A percentile compares a stretch with the other conserved stretches of the same genome.
phyloP scores from a whole-genome alignment of 495 filamentous ascomycete genomes.

The Xylaria venustula region DNA sequence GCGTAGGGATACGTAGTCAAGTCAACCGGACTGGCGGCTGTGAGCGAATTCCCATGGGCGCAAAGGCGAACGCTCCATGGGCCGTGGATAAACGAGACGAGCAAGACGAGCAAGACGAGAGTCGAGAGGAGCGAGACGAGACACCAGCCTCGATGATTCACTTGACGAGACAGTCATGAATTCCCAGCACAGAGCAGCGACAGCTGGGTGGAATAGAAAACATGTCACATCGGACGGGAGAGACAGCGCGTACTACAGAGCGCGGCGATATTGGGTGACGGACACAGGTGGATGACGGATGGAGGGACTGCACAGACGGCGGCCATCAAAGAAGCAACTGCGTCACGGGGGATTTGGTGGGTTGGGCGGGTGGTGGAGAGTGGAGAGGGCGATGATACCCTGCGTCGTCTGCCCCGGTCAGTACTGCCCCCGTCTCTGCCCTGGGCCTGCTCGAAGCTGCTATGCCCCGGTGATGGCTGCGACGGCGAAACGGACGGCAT shows the following conservation, averaged over 20 bases:
- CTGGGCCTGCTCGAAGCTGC: not conserved
- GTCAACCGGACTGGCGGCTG: slow-evolving; percentile 1
- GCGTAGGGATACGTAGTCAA: not conserved
- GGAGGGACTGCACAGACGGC: too few species aligned
- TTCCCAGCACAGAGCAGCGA: slow-evolving; percentile 8
- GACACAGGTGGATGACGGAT: too few species aligned
- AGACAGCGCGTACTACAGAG: slow-evolving; percentile 13
- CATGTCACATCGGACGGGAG: slow-evolving; percentile 29
- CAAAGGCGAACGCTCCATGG: not conserved
- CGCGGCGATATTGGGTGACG: slow-evolving; percentile 4
- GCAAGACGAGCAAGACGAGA: slow-evolving; percentile 9
- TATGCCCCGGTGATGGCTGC: slow-evolving; percentile 10
- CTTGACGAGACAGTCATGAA: slow-evolving; percentile 10
- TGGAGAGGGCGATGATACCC: slow-evolving; percentile 5
- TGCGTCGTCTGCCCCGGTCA: slow-evolving; percentile 8
- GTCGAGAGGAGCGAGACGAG: slow-evolving; percentile 1
- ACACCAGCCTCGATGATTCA: slow-evolving; percentile 13
- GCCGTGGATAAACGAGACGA: slow-evolving; percentile 12
- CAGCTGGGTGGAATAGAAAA: slow-evolving; percentile 9
- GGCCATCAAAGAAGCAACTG: slow-evolving; percentile 16
- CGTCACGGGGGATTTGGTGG: slow-evolving; percentile 25
- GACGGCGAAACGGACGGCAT: not conserved
- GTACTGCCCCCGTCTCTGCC: too few species aligned
- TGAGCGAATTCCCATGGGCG: not conserved
- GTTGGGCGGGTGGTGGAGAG: not conserved